phyloP scores from a whole-genome alignment of 2,329 filamentous ascomycete species.

The Penicillium sp. region DNA sequence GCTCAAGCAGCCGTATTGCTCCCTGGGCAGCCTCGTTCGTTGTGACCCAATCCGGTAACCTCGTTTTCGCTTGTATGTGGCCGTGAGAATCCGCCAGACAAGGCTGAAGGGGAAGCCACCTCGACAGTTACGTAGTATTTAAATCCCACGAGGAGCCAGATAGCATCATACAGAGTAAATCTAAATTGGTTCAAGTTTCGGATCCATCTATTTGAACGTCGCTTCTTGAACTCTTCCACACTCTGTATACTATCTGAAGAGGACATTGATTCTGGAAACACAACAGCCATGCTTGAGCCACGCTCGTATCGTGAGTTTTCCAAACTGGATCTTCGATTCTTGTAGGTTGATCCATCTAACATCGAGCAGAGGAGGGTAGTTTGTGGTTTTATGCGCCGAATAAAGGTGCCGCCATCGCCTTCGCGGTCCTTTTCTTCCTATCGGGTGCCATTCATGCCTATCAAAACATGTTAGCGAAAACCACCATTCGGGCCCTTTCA shows the following conservation, averaged over 20 bases:
- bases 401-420: constrained; percentile 50
- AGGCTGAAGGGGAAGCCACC: background rate
- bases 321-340: background rate
- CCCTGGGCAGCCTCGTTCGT: constrained; percentile 7
- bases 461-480: constrained; percentile 43
- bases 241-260: background rate
- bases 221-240: background rate
- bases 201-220: background rate
- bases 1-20: background rate
- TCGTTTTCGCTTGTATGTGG: constrained; percentile 27
- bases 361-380: constrained; percentile 39
- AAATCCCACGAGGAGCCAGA: background rate
- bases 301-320: constrained; percentile 37
- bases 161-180: background rate
- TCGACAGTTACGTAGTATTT: background rate
- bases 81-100: background rate
- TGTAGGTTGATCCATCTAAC: constrained; percentile 16
- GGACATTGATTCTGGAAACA: background rate
- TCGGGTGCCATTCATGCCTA: constrained; percentile 48
- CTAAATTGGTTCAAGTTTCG: background rate
- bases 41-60: constrained; percentile 23
- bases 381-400: constrained; percentile 51
- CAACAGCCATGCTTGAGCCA: constrained; percentile 27
- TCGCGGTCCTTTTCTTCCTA: constrained; percentile 48
- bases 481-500: background rate